phyloP scores from a whole-genome alignment of 1,284 basidiomycete genomes.

The Moniliophthora roreri region DNA sequence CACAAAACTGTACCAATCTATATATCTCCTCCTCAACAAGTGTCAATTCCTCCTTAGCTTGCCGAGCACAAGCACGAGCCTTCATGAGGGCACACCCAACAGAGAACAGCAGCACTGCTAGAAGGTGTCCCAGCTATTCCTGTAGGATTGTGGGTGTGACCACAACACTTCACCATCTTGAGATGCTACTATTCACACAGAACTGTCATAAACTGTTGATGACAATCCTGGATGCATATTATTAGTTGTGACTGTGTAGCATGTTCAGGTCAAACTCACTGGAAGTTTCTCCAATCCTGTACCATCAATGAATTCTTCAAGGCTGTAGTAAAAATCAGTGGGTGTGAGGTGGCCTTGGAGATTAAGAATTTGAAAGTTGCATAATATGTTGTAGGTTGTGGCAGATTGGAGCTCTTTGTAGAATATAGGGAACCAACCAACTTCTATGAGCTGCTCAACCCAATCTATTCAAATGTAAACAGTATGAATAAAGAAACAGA shows the following conservation, averaged over 20 bases:
- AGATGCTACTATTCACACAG: neutral
- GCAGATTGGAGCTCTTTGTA: conserved; percentile 18
- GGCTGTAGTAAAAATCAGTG: neutral
- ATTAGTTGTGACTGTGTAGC: too few species aligned
- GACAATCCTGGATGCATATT: neutral
- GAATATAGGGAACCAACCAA: conserved; percentile 21
- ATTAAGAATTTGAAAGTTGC: conserved; percentile 19
- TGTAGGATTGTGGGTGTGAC: neutral
- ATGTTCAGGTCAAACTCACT: neutral
- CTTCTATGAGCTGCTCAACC: conserved; percentile 18
- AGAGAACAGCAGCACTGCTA: neutral
- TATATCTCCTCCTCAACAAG: too few species aligned
- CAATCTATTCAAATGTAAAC: too few species aligned
- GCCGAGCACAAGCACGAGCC: neutral
- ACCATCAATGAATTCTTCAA: neutral
- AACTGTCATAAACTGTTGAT: neutral
- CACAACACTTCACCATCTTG: neutral
- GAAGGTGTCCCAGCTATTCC: neutral
- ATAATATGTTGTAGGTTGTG: conserved; percentile 18
- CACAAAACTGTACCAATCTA: too few species aligned
- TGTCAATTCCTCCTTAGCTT: too few species aligned
- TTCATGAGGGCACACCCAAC: conserved; percentile 1
- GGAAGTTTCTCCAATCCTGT: neutral
- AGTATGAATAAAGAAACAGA: too few species aligned
- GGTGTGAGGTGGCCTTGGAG: conserved; percentile 14